A percentile compares a stretch with the other conserved stretches of the same genome.
phyloP scores from a whole-genome alignment of 2,329 filamentous ascomycete genomes.

The Aspergillus sp. region DNA sequence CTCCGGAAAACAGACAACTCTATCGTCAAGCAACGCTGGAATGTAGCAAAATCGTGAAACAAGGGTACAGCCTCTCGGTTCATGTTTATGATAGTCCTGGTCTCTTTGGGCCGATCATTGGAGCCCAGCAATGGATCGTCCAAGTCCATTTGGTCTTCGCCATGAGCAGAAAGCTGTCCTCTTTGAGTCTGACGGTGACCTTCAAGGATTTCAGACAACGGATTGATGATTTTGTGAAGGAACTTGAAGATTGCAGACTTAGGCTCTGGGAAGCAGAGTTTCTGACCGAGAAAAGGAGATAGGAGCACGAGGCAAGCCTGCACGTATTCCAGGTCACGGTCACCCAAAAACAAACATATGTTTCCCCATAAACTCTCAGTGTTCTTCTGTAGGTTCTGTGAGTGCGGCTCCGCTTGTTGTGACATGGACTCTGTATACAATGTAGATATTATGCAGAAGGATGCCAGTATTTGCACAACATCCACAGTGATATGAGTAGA shows the following conservation, averaged over 20 bases:
- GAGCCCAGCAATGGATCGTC: slow-evolving; percentile 37
- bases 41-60: slow-evolving; percentile 33
- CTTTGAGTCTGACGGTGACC: slow-evolving; percentile 23
- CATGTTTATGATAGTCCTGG: slow-evolving; percentile 25
- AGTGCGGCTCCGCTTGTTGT: slow-evolving; percentile 30
- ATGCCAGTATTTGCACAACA: slow-evolving; percentile 50
- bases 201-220: slow-evolving; percentile 34
- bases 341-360: slow-evolving; percentile 34
- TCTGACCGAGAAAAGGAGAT: slow-evolving; percentile 31
- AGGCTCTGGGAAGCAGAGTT: slow-evolving; percentile 16
- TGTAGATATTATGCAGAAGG: slow-evolving; percentile 47
- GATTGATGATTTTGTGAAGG: slow-evolving; percentile 26
- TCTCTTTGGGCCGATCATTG: slow-evolving; percentile 20
- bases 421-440: slow-evolving; percentile 38
- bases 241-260: slow-evolving; percentile 21
- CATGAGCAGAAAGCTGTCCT: slow-evolving; percentile 5
- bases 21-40: slow-evolving; percentile 38
- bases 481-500: slow-evolving; percentile 50
- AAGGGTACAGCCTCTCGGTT: slow-evolving; percentile 34
- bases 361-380: slow-evolving; percentile 33
- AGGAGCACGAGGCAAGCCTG: slow-evolving; percentile 35
- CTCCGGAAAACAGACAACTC: slow-evolving; percentile 33
- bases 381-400: slow-evolving; percentile 28
- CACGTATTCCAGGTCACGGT: slow-evolving; percentile 27
- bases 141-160: slow-evolving; percentile 44